Base-by-base conservation (phyloP, 352 stramenopile genomes). In the Phytopythium chamaehyphon region DNA sequence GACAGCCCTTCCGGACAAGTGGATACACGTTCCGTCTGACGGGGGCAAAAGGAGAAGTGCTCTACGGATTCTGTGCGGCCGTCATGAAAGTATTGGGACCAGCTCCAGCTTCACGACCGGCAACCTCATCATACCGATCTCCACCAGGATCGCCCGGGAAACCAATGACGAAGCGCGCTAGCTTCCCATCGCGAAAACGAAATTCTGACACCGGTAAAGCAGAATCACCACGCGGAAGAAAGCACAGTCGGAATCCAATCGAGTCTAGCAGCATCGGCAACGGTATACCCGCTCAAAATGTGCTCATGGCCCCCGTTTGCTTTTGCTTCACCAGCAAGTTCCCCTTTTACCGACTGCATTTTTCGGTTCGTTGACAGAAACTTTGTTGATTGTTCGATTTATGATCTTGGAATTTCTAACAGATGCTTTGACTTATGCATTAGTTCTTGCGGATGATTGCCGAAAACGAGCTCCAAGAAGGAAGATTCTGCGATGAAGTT, bases 251-350 rank as follows among this genome's bases (percentile, higher is more conserved):
- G 28, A 33, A 33, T 33, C 28, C 28, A 33, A 33, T 33, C 28
- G 28, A 33, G 9, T 42, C 37, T n/a, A n/a, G n/a, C 15, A 42
- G 37, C 37, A 9, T 0, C 2, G 28, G 21, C n/a, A 40, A 24
- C 23, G 43, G 5, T n/a, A 18, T 26, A 18, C 9, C 23, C 42
- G 35, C 8, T n/a, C 12, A 23, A 18, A 15, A 36, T 22, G 47
- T 52, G 3, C 19, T 44, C 40, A 64, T 94, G 35, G 81, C 81
- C 11, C 81, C 83, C 1, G 61, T 86, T 2, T 91, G 81, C 55
- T 94, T 86, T 47, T 94, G 81, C 51, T 81, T 94, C 47, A 94
- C 82, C 10, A 90, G 81, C 72, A 94, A 94, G 28, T 94, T 91
- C 43, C 83, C 83, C 10, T 90, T 94, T 62, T 94, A 94, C 57